Conservation (phyloP, 805 yeast genomes). For the Yamadazyma insecticola region DNA sequence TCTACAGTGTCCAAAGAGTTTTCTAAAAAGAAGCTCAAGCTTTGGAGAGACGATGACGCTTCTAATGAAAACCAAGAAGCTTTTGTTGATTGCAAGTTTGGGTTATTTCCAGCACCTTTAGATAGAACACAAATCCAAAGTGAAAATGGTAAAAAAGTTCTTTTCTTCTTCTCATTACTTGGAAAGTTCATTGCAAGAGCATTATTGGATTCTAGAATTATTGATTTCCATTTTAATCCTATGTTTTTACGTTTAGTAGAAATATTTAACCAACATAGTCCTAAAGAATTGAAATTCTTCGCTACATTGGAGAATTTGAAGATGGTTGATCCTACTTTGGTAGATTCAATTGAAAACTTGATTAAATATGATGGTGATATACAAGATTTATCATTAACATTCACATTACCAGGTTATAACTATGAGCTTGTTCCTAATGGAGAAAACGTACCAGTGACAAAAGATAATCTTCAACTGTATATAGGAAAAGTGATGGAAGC, state of each 20-base stretch:
- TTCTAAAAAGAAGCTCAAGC: slow-evolving; percentile 44
- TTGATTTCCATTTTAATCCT: slow-evolving; percentile 75
- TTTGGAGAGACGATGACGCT: slow-evolving; percentile 61
- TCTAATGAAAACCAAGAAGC: slow-evolving; percentile 16
- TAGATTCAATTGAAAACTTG: slow-evolving; percentile 53
- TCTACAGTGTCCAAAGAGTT: slow-evolving; percentile 77
- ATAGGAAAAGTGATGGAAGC: slow-evolving; percentile 53
- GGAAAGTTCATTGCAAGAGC: slow-evolving; percentile 89
- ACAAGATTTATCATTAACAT: slow-evolving; percentile 55
- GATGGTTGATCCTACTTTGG: slow-evolving; percentile 54
- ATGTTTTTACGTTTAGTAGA: slow-evolving; percentile 62
- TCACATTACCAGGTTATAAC: slow-evolving; percentile 73
- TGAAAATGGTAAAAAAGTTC: slow-evolving; percentile 35
- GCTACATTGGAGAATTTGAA: slow-evolving; percentile 36
- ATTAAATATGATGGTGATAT: slow-evolving; percentile 43
- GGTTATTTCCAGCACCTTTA: slow-evolving; percentile 75
- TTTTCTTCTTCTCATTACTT: slow-evolving; percentile 56
- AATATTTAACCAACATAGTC: slow-evolving; percentile 16
- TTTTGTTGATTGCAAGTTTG: slow-evolving; percentile 41
- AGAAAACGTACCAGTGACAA: slow-evolving; percentile 40
- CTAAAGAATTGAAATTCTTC: slow-evolving; percentile 15
- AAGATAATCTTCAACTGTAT: slow-evolving; percentile 54
- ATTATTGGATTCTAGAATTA: slow-evolving; percentile 77
- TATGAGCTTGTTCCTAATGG: slow-evolving; percentile 61
- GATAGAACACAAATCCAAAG: slow-evolving; percentile 17